Evolutionary conservation across 257 asterid species (phyloP).

Genomic region (Petunia axillaris): DNA sequence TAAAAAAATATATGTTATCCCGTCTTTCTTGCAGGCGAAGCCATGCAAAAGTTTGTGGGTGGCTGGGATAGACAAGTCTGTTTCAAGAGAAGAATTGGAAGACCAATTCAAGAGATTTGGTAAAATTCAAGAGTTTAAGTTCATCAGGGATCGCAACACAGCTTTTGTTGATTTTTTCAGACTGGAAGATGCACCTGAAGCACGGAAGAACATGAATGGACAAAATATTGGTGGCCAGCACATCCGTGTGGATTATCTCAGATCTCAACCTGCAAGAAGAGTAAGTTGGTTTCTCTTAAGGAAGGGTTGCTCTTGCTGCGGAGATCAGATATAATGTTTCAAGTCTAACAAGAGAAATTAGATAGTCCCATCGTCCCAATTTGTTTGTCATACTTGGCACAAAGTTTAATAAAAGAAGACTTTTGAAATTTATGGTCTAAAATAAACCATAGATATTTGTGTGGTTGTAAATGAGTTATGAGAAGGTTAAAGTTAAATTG

Average conservation of each 20-base stretch:
- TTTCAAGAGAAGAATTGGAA: slow-evolving; percentile 83
- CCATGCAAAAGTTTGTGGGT: slow-evolving; percentile 98
- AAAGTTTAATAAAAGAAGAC: too few species aligned
- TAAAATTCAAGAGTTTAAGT: slow-evolving; percentile 78
- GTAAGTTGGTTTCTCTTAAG: slow-evolving; percentile 51
- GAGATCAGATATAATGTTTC: neutral
- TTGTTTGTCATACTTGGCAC: too few species aligned
- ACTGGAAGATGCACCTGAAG: slow-evolving; percentile 85
- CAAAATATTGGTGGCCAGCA: slow-evolving; percentile 69
- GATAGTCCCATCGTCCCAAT: neutral
- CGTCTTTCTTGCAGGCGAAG: slow-evolving; percentile 68
- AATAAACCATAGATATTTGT: too few species aligned
- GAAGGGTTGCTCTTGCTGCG: neutral
- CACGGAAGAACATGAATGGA: slow-evolving; percentile 78
- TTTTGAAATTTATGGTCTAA: too few species aligned
- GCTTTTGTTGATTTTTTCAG: slow-evolving; percentile 78
- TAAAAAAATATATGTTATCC: neutral
- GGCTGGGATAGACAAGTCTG: slow-evolving; percentile 79
- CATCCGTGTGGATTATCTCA: slow-evolving; percentile 90
- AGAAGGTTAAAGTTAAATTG: too few species aligned
- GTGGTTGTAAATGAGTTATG: too few species aligned
- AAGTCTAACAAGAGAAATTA: too few species aligned
- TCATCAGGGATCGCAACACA: slow-evolving; percentile 77
- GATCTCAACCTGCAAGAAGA: slow-evolving; percentile 82
- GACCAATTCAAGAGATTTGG: slow-evolving; percentile 80